phyloP scores from a whole-genome alignment of 148 eudicot species.

The Amaranthus cruentus region DNA sequence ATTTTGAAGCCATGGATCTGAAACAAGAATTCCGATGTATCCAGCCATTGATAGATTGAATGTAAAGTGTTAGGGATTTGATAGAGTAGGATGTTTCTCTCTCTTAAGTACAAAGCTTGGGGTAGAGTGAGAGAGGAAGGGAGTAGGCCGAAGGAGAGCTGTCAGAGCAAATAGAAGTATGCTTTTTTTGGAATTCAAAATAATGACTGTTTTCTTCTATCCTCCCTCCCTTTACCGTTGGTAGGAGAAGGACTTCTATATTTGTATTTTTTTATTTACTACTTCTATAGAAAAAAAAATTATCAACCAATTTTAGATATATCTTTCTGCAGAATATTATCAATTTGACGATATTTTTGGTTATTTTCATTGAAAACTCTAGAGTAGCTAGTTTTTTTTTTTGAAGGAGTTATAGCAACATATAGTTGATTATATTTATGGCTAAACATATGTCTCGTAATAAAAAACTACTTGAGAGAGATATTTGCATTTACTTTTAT shows the following conservation, averaged over 20 bases:
- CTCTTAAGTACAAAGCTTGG: constrained; percentile 8
- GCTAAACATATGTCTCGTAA: too few species aligned
- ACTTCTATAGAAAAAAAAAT: too few species aligned
- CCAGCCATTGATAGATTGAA: constrained; percentile 49
- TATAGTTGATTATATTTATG: too few species aligned
- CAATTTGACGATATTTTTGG: too few species aligned
- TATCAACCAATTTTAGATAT: too few species aligned
- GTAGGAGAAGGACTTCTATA: background rate
- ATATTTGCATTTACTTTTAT: too few species aligned
- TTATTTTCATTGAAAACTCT: too few species aligned
- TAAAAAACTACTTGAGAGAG: too few species aligned
- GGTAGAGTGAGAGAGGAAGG: background rate
- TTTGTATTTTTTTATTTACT: too few species aligned
- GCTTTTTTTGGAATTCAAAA: constrained; percentile 45
- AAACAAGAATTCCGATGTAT: constrained; percentile 74
- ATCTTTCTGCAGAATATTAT: too few species aligned
- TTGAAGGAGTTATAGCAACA: too few species aligned
- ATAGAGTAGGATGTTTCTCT: constrained; percentile 3
- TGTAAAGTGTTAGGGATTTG: background rate
- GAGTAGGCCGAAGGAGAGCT: constrained; percentile 40
- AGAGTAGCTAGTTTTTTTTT: too few species aligned
- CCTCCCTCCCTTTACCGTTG: constrained; percentile 38
- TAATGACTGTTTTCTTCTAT: constrained; percentile 51
- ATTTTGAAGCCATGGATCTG: constrained; percentile 98
- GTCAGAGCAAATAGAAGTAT: constrained; percentile 33